Base-by-base conservation (phyloP, 345 rosid species). In the Salix viminalis region DNA sequence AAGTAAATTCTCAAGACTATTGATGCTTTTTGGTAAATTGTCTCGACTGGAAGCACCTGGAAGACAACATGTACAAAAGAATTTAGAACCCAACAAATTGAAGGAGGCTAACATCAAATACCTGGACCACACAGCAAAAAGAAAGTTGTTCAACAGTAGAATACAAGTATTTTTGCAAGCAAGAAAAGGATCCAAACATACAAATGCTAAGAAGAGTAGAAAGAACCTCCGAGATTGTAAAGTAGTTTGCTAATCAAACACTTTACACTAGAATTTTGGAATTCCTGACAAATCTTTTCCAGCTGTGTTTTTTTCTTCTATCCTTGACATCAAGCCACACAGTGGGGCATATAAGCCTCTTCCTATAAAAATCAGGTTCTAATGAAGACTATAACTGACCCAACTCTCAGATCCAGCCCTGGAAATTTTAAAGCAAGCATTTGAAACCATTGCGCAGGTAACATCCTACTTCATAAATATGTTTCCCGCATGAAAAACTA, bases 1-100 rank as follows among this genome's bases (percentile, higher is more conserved):
- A 76, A 95, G 97, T 84, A 95, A 79, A n/a, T 82, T 79, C 88
- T 95, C 99, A 42, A 95, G 94, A 84, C 97, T 91, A 71, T 95
- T 95, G 78, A 95, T 91, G 92, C 89, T 85, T 83, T 82, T 91
- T 15, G 96, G 80, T 84, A 95, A 87, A 86, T 82, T 90, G 71
- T 75, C 88, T 80, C 76, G 79, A 70, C 82, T 86, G 74, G 96
- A 90, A 76, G 97, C 91, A 83, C 94, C 99, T 95, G 97, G 79
- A 86, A 87, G 52, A 58, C 46, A 79, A 66, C 30, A 80, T 32
- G 73, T 74, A 64, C 32, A 50, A 28, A 36, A 73, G 64, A 76
- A 79, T 67, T 76, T 30, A 46, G 36, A 68, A 58, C 48, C 7
- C 41, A 54, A 69, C 18, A 66, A 42, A 15, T 46, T 46, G 66